These are phyloP conservation scores for Saturnispora galanensis DNA, from an alignment of 805 yeast genomes.

Conservation along the genomic window DNA sequence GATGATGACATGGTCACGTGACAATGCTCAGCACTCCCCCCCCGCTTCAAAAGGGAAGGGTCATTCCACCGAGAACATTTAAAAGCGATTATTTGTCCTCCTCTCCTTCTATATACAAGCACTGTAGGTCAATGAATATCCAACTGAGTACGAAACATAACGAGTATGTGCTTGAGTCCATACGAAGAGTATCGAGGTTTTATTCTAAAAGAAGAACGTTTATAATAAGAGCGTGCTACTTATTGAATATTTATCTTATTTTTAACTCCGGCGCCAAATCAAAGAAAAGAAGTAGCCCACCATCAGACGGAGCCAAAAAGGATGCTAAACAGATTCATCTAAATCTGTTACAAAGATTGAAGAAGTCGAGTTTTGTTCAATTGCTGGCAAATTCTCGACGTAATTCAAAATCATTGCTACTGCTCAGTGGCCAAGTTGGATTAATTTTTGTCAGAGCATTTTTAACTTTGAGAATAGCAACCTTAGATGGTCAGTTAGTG, in stretches of 20 bases:
- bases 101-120: no score
- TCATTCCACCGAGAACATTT: conserved; percentile 3
- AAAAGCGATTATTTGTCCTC: neutral
- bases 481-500: conserved; percentile 76
- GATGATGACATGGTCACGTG: neutral
- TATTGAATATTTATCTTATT: conserved; percentile 18
- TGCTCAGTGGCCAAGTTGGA: conserved; percentile 37
- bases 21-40: conserved; percentile 1
- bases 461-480: conserved; percentile 72
- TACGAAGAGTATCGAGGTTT: conserved; percentile 8
- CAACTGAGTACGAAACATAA: conserved; percentile 5
- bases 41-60: conserved; percentile 1
- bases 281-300: conserved; percentile 1
- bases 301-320: neutral
- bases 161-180: conserved; percentile 7
- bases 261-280: conserved; percentile 21
- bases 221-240: conserved; percentile 18
- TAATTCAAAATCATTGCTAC: conserved; percentile 16
- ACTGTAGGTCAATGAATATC: neutral
- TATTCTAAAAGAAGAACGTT: conserved; percentile 18
- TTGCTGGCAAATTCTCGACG: conserved; percentile 5
- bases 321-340: neutral
- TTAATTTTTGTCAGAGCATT: conserved; percentile 60
- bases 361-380: neutral
- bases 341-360: conserved; percentile 4